These are phyloP conservation scores for Trichoderma semiorbis DNA, from an alignment of 2,329 filamentous ascomycete species.

Conservation along the genomic window DNA sequence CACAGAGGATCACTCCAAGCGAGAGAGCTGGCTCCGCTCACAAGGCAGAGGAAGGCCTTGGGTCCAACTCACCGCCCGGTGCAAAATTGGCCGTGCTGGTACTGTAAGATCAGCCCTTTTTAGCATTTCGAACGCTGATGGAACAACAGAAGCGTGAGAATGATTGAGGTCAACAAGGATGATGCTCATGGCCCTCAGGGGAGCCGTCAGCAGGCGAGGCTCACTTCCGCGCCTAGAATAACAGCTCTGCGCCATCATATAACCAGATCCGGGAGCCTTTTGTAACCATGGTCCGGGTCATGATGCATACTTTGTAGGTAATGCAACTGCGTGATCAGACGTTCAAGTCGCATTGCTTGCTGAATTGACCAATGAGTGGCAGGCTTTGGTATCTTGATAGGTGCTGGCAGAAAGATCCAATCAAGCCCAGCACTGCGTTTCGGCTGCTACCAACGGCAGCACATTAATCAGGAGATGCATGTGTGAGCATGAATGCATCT, in stretches of 20 bases:
- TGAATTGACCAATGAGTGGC: not conserved
- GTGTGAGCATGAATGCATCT: not conserved
- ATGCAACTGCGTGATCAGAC: not conserved
- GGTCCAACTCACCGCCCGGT: slow-evolving; percentile 6
- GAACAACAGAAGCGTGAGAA: not conserved
- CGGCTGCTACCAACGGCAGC: not conserved
- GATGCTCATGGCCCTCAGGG: not conserved
- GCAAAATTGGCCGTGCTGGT: not conserved
- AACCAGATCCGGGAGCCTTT: not conserved
- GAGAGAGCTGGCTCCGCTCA: slow-evolving; percentile 9
- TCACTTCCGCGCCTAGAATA: slow-evolving; percentile 3
- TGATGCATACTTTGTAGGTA: not conserved
- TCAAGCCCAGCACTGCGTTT: not conserved
- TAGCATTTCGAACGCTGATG: slow-evolving; percentile 7
- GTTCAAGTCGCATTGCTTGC: not conserved
- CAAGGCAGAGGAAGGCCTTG: not conserved
- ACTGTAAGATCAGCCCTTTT: slow-evolving; percentile 11
- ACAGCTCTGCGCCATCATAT: not conserved
- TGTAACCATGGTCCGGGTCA: not conserved
- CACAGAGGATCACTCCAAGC: not conserved
- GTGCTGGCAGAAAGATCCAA: not conserved
- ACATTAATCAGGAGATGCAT: not conserved
- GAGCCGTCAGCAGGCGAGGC: slow-evolving; percentile 12
- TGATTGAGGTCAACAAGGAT: not conserved
- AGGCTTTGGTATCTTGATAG: not conserved